Conservation (phyloP, 2,329 filamentous ascomycete genomes). For the Sporothrix brasiliensis region DNA sequence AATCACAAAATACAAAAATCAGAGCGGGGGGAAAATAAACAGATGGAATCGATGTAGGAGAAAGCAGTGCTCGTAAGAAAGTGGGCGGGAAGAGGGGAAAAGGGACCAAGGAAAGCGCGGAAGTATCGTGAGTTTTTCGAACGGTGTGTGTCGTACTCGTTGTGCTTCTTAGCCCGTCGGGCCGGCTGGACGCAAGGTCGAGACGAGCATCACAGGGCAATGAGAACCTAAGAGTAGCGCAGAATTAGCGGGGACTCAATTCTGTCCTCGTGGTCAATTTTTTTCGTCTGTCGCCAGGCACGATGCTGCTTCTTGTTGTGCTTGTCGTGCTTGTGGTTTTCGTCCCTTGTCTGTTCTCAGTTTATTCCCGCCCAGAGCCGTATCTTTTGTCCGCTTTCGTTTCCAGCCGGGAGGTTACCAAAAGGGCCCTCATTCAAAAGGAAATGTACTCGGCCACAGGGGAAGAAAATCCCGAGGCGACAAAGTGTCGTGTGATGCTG, state of each 20-base stretch:
- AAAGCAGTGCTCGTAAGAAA: not conserved
- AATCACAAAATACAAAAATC: not conserved
- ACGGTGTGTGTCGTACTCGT: not conserved
- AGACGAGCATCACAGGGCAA: constrained; percentile 8
- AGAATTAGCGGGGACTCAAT: constrained; percentile 23
- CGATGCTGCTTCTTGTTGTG: not conserved
- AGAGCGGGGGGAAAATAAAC: not conserved
- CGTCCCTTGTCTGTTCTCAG: not conserved
- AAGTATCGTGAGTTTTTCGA: constrained; percentile 28
- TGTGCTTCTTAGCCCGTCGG: constrained; percentile 1
- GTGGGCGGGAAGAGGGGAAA: not conserved
- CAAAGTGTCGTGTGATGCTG: constrained; percentile 23
- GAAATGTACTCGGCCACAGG: constrained; percentile 6
- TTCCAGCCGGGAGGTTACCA: not conserved
- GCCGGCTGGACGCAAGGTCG: constrained; percentile 18
- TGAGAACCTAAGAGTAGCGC: constrained; percentile 23
- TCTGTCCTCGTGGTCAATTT: constrained; percentile 28
- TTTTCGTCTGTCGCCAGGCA: not conserved
- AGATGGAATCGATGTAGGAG: not conserved
- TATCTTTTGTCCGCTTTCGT: not conserved
- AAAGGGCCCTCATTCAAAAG: not conserved
- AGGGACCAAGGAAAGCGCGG: not conserved
- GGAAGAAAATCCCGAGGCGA: not conserved
- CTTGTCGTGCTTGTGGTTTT: not conserved
- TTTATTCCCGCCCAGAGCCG: not conserved